These are phyloP conservation scores for Aspergillus sp. DNA, from an alignment of 2,329 filamentous ascomycete genomes.

Conservation along the genomic window DNA sequence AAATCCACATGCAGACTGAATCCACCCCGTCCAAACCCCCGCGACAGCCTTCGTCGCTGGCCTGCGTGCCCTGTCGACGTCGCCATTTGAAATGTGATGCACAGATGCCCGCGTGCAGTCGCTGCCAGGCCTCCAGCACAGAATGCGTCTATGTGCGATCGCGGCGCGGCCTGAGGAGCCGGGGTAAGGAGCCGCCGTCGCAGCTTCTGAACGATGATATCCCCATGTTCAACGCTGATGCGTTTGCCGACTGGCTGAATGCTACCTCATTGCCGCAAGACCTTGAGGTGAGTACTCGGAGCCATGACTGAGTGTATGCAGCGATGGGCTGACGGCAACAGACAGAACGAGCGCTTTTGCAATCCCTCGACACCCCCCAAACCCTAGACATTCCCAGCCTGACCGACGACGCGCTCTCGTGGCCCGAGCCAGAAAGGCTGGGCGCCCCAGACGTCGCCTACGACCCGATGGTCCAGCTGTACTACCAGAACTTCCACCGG, in stretches of 20 bases:
- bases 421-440: background rate
- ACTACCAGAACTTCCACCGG: slow-evolving; percentile 50
- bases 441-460: slow-evolving; percentile 13
- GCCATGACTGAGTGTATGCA: background rate
- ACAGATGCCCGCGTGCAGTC: slow-evolving; percentile 39
- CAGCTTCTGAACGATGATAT: slow-evolving; percentile 9
- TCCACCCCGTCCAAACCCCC: slow-evolving; percentile 2
- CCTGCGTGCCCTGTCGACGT: slow-evolving; percentile 27
- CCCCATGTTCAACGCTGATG: slow-evolving; percentile 8
- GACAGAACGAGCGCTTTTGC: slow-evolving; percentile 11
- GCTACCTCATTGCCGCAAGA: slow-evolving; percentile 9
- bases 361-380: slow-evolving; percentile 6
- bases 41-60: slow-evolving; percentile 17
- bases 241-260: slow-evolving; percentile 14
- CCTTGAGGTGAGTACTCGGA: slow-evolving; percentile 8
- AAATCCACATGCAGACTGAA: slow-evolving; percentile 4
- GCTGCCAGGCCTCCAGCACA: slow-evolving; percentile 40
- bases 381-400: slow-evolving; percentile 7
- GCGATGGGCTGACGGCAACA: slow-evolving; percentile 1
- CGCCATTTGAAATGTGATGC: slow-evolving; percentile 47
- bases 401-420: slow-evolving; percentile 6
- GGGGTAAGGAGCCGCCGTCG: background rate
- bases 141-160: slow-evolving; percentile 49
- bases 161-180: slow-evolving; percentile 34
- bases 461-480: slow-evolving; percentile 41